phyloP scores from a whole-genome alignment of 2,329 filamentous ascomycete genomes.

The Acarospora socialis region DNA sequence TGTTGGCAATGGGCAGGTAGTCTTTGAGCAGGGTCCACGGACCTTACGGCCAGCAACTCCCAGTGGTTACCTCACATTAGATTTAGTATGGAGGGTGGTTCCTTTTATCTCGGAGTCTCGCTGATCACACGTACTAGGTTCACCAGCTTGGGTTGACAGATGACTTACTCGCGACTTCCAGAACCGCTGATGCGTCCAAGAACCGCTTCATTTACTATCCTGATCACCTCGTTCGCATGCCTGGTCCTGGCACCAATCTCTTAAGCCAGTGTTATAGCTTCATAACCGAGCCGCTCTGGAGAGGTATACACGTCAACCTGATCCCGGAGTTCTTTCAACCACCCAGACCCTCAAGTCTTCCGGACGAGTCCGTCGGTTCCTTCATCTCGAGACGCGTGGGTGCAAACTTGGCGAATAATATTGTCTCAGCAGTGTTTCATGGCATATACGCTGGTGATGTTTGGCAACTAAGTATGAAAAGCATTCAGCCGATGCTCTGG shows the following conservation, averaged over 20 bases:
- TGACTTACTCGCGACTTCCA: slow-evolving; percentile 41
- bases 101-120: slow-evolving; percentile 2
- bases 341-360: slow-evolving; percentile 22
- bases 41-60: slow-evolving; percentile 47
- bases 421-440: slow-evolving; percentile 63
- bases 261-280: slow-evolving; percentile 22
- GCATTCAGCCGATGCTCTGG: slow-evolving; percentile 39
- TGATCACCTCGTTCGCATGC: slow-evolving; percentile 58
- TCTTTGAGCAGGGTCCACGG: slow-evolving; percentile 75
- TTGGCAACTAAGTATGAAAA: slow-evolving; percentile 59
- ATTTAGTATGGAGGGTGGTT: slow-evolving; percentile 43
- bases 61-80: slow-evolving; percentile 52
- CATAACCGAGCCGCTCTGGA: slow-evolving; percentile 42
- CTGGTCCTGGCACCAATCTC: slow-evolving; percentile 28
- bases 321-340: slow-evolving; percentile 21
- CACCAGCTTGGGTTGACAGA: slow-evolving; percentile 41
- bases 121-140: slow-evolving; percentile 31
- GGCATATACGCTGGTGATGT: slow-evolving; percentile 90
- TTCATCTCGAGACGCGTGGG: slow-evolving; percentile 46
- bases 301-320: slow-evolving; percentile 22
- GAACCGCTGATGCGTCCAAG: slow-evolving; percentile 35
- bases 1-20: slow-evolving; percentile 46
- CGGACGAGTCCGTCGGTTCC: slow-evolving; percentile 58
- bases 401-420: slow-evolving; percentile 48
- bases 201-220: slow-evolving; percentile 82